Evolutionary conservation across 306 rosid genomes (phyloP), one percentile per base, ranked within the genome.

Genomic region (Quercus berberidifolia): DNA sequence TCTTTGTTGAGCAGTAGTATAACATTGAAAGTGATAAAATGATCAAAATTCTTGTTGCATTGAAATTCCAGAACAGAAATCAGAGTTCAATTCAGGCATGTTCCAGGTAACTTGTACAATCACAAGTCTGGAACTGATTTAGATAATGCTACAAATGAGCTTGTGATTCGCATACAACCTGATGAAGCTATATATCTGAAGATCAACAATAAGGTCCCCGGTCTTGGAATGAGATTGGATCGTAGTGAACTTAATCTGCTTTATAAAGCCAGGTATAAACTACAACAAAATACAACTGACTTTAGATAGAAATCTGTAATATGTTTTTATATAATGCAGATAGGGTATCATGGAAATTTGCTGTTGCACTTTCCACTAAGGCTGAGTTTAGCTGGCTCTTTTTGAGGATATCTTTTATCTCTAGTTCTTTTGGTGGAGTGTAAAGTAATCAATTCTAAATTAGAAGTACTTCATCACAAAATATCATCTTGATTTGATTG

Each of bases 141-240:
- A 60, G 98, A 95, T 85, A 89, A 95, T 84, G 92, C 98, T 35
- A 91, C 96, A 3, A 95, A 95, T 73, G 99, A 95, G 91, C 99
- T 95, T 41, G 96, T 95, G 74, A 90, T 95, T 75, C 98, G 96
- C 43, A 94, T 95, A 18, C 97, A 95, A 78, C 99, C 99, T 31
- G 91, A 95, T 77, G 99, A 95, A 84, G 97, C 98, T 74, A 93
- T 95, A 83, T 93, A 89, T 82, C 83, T 95, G 91, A 95, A 93
- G 90, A 89, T 95, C 92, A 95, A 95, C 87, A 95, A 95, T 83
- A 93, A 95, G 83, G 90, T 93, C 75, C 99, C 99, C 21, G 99
- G 99, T 82, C 93, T 93, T 6, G 98, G 97, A 74, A 95, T 95
- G 99, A 87, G 97, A 89, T 78, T 95, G 76, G 99, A 95, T 83